Percentiles rank a stretch among this genome's conserved stretches.
Conservation (phyloP, 441 rosid species). For the Isatis lusitanica region DNA sequence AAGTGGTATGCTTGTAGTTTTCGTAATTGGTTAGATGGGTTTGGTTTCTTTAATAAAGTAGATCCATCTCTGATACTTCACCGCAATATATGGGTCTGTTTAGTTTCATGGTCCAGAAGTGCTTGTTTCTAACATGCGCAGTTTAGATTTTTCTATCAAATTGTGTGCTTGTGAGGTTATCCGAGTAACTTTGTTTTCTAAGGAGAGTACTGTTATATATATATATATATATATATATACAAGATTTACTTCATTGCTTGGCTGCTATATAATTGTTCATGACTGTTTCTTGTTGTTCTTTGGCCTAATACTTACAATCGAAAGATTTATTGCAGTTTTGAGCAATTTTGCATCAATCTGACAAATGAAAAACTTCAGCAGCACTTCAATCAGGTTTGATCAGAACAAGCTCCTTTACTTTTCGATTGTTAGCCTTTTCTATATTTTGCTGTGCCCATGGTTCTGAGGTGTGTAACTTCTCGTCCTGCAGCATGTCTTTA, state of each 20-base stretch:
- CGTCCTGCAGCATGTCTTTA: conserved; percentile 84
- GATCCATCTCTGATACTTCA: not conserved
- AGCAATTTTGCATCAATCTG: conserved; percentile 91
- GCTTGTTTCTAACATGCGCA: conserved; percentile 9
- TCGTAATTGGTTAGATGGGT: conserved; percentile 35
- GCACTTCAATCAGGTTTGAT: conserved; percentile 82
- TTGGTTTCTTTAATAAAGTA: conserved; percentile 6
- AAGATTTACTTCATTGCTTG: conserved; percentile 46
- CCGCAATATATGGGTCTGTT: conserved; percentile 15
- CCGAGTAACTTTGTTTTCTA: not conserved
- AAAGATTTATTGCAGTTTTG: conserved; percentile 46
- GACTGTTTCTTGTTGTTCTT: conserved; percentile 28
- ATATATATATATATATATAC: not conserved
- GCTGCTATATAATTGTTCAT: not conserved
- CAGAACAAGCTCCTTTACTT: conserved; percentile 12
- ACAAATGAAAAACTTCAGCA: conserved; percentile 93
- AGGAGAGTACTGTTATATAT: conserved; percentile 9
- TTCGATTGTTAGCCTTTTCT: not conserved
- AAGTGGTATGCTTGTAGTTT: conserved; percentile 62
- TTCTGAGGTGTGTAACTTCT: conserved; percentile 22
- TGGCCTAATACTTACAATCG: conserved; percentile 13
- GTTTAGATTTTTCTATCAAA: conserved; percentile 2
- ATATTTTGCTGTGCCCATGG: conserved; percentile 1
- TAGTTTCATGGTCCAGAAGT: conserved; percentile 20
- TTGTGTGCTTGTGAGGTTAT: conserved; percentile 20